Conservation (phyloP, 169 alveolate genomes). For the Cryptosporidium ubiquitum region DNA sequence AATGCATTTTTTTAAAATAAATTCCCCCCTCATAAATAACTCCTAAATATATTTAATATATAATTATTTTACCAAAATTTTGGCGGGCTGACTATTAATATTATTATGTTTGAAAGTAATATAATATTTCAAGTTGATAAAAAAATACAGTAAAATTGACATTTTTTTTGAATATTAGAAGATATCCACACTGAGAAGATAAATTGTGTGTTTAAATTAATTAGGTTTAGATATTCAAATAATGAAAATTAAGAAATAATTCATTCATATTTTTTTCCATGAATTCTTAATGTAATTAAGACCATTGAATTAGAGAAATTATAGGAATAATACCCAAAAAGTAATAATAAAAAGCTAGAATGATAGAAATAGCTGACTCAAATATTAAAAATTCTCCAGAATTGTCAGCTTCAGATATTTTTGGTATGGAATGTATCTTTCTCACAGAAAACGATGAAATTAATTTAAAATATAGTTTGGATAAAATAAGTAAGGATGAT, state of each 20-base stretch:
- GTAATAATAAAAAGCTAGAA: background rate
- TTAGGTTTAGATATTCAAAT: too few species aligned
- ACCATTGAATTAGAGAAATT: background rate
- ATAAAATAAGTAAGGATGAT: background rate
- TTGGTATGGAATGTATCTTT: background rate
- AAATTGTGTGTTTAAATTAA: too few species aligned
- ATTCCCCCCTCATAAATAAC: background rate
- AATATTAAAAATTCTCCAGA: background rate
- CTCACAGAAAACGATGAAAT: background rate
- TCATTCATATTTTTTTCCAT: background rate
- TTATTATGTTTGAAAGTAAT: too few species aligned
- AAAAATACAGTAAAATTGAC: too few species aligned
- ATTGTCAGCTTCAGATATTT: background rate
- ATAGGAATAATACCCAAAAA: too few species aligned
- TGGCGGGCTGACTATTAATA: background rate
- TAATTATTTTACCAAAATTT: background rate
- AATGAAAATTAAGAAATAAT: background rate
- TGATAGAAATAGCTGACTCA: background rate
- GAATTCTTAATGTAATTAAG: background rate
- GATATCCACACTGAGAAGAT: background rate
- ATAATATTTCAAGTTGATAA: too few species aligned
- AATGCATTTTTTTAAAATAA: background rate
- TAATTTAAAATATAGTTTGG: background rate
- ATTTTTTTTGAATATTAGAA: too few species aligned
- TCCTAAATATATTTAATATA: background rate